A percentile compares a stretch with the other conserved stretches of the same genome.
Conservation (phyloP, 2,329 filamentous ascomycete species). For the Fusarium lyarnte region DNA sequence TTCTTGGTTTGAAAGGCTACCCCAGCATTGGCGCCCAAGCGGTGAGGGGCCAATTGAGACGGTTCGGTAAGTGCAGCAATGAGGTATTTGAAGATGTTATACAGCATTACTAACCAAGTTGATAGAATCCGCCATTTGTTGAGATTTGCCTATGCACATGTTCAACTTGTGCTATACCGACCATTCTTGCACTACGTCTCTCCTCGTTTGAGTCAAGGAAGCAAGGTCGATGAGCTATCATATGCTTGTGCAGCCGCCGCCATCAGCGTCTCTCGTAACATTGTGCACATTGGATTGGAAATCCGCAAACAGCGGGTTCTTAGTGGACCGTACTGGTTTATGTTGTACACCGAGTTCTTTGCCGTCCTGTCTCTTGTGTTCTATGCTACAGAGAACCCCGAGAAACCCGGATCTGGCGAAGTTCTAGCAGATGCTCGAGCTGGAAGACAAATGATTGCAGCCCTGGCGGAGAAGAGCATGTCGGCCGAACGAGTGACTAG, state of each 20-base stretch:
- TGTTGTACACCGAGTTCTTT: conserved; percentile 85
- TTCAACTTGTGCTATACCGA: conserved; percentile 83
- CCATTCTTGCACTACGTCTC: conserved; percentile 88
- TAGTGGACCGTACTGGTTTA: conserved; percentile 88
- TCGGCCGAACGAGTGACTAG: conserved; percentile 87
- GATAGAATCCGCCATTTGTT: conserved; percentile 75
- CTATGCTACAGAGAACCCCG: conserved; percentile 82
- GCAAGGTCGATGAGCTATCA: conserved; percentile 75
- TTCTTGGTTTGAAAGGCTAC: conserved; percentile 73
- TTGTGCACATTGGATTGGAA: conserved; percentile 81
- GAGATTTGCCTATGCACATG: conserved; percentile 82
- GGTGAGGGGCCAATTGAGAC: conserved; percentile 79
- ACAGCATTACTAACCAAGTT: conserved; percentile 8
- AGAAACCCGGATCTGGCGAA: conserved; percentile 77
- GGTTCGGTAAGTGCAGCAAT: conserved; percentile 68
- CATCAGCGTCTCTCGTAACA: conserved; percentile 73
- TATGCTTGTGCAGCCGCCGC: conserved; percentile 76
- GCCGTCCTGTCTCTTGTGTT: conserved; percentile 82
- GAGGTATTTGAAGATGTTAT: not conserved
- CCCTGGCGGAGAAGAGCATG: conserved; percentile 83
- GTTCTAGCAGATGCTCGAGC: conserved; percentile 86
- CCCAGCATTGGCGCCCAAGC: conserved; percentile 80
- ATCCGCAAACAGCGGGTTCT: conserved; percentile 79
- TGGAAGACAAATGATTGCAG: conserved; percentile 83
- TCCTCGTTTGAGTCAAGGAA: conserved; percentile 64